Percentiles rank a stretch among this genome's conserved stretches.
Evolutionary conservation across 2,329 filamentous ascomycete species (phyloP).

Genomic region (Cercospora zeina): DNA sequence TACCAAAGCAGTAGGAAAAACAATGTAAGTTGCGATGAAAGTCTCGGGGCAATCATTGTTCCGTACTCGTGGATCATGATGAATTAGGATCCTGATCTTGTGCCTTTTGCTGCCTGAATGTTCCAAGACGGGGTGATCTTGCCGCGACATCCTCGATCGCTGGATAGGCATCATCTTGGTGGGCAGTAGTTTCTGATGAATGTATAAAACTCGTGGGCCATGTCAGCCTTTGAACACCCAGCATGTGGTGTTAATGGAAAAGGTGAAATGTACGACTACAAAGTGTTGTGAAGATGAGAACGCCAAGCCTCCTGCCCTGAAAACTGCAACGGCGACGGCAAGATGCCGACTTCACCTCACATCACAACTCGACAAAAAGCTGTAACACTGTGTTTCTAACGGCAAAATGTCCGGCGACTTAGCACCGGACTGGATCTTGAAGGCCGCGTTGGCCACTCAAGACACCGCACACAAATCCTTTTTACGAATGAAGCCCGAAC

Average conservation of each 20-base stretch:
- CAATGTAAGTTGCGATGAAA: neutral
- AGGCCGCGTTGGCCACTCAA: constrained; percentile 36
- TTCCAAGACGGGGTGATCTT: neutral
- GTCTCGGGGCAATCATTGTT: neutral
- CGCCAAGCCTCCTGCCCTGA: neutral
- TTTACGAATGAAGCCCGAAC: constrained; percentile 27
- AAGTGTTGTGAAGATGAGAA: neutral
- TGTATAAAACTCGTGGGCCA: too few relatives aligned
- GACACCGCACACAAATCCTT: constrained; percentile 32
- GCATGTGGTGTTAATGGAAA: neutral
- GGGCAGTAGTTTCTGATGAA: neutral
- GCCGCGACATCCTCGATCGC: neutral
- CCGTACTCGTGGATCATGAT: neutral
- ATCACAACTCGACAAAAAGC: neutral
- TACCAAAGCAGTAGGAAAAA: neutral
- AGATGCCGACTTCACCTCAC: neutral
- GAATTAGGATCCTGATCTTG: neutral
- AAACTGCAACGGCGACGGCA: neutral
- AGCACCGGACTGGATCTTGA: constrained; percentile 38
- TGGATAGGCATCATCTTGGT: neutral
- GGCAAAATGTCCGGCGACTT: constrained; percentile 32
- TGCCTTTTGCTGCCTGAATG: neutral
- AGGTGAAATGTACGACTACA: neutral
- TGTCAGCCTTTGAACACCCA: too few relatives aligned
- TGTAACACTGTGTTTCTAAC: neutral